Base-by-base conservation (phyloP, 768 basidiomycete genomes). In the Russula vinacea region DNA sequence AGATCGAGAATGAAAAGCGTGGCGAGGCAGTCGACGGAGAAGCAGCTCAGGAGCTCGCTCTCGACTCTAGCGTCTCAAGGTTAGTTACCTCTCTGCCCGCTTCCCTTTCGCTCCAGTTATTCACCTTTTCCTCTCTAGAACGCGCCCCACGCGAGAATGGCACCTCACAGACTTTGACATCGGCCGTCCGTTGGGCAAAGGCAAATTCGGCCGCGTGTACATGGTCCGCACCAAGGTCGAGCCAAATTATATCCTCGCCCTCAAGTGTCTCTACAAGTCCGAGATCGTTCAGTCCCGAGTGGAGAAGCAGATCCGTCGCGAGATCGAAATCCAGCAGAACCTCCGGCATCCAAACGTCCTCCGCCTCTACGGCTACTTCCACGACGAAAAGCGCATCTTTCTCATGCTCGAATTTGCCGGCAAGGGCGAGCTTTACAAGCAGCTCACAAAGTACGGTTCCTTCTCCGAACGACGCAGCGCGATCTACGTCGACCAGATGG, bases 291-390 rank as follows among this genome's bases (percentile, higher is more conserved):
- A 90, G 69, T 87, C 87, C 66, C 86, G 86, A 69, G 94, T 98
- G 53, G 96, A 98, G 79, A 98, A 96, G 73, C 97, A 99, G 75
- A 91, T 95, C 65, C 84, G 97, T 42, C 84, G 97, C 58, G 97
- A 99, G 75, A 98, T 99, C 70, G 97, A 98, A 74, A 98, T 99
- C 63, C 96, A 98, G 70, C 90, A 92, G 72, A 95, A 98, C 76
- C 83, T 98, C 47, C 84, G 96, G 58, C 96, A 98, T 74, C 96
- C 96, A 1, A 88, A 98, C 74, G 87, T 98, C 70, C 81, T 99
- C 13, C 87, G 96, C 10, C 81, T 98, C 11, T 96, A 98, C 69
- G 95, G 96, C 39, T 98, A 94, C 79, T 98, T 98, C 79, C 94
- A 98, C 78, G 97, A 99, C 74, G 87, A 91, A 73, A 95, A 96